These are phyloP conservation scores for Fusarium sp. DNA, from an alignment of 2,329 filamentous ascomycete genomes.

Conservation along the genomic window DNA sequence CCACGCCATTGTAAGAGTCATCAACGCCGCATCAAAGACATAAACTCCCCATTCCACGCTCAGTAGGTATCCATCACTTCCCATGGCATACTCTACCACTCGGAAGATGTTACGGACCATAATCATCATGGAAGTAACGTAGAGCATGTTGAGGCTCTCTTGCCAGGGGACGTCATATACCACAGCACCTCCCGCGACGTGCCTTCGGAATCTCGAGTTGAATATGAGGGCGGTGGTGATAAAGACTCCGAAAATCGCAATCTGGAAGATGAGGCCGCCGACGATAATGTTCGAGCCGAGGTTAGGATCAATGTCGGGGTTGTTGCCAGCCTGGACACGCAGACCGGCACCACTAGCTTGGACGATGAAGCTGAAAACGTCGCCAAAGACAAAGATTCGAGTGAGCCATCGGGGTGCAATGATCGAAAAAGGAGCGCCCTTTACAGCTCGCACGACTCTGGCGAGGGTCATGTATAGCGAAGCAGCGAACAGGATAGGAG, in stretches of 20 bases:
- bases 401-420: constrained; percentile 43
- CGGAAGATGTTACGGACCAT: constrained; percentile 43
- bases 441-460: constrained; percentile 48
- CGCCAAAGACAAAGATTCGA: constrained; percentile 46
- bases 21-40: constrained; percentile 17
- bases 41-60: constrained; percentile 14
- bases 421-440: constrained; percentile 35
- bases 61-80: constrained; percentile 1
- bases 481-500: constrained; percentile 57
- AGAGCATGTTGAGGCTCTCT: constrained; percentile 48
- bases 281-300: constrained; percentile 61
- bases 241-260: constrained; percentile 65
- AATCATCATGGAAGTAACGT: constrained; percentile 51
- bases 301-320: constrained; percentile 33
- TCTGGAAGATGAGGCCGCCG: constrained; percentile 64
- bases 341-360: constrained; percentile 45
- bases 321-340: constrained; percentile 25
- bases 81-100: constrained; percentile 13
- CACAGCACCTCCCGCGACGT: constrained; percentile 8
- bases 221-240: constrained; percentile 45
- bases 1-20: constrained; percentile 18
- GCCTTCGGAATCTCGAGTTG: neutral
- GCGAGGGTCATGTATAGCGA: constrained; percentile 59
- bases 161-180: constrained; percentile 44
- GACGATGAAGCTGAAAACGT: constrained; percentile 44